Percentiles rank a stretch among this genome's conserved stretches.
phyloP scores from a whole-genome alignment of 352 stramenopile species.

The Phytophthora aleatoria region DNA sequence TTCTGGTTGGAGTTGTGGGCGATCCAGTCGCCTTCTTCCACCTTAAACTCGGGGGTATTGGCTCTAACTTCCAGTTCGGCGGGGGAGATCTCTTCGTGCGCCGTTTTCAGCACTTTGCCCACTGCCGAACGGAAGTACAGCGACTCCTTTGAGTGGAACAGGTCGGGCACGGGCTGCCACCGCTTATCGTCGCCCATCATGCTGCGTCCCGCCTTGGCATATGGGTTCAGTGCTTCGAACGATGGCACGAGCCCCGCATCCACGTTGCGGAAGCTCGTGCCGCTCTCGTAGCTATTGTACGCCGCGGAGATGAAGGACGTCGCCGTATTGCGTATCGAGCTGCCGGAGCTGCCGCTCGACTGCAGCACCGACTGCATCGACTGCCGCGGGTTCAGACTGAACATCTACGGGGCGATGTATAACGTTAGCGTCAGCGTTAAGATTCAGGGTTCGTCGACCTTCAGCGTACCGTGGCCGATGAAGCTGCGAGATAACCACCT shows the following conservation, averaged over 20 bases:
- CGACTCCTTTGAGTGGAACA: constrained; percentile 85
- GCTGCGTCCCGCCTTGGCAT: constrained; percentile 54
- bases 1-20: constrained; percentile 77
- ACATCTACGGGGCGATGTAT: constrained; percentile 33
- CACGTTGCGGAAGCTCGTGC: constrained; percentile 41
- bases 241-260: constrained; percentile 61
- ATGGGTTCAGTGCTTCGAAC: constrained; percentile 80
- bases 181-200: constrained; percentile 59
- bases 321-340: constrained; percentile 28
- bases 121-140: constrained; percentile 78
- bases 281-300: constrained; percentile 43
- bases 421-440: neutral
- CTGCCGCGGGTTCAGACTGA: constrained; percentile 39
- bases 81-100: constrained; percentile 84
- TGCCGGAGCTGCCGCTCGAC: constrained; percentile 22
- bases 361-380: constrained; percentile 46
- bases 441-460: neutral
- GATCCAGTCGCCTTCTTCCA: constrained; percentile 87
- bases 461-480: constrained; percentile 8
- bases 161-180: constrained; percentile 76
- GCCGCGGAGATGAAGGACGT: constrained; percentile 44
- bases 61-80: constrained; percentile 84
- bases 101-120: constrained; percentile 72
- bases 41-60: constrained; percentile 90
- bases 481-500: constrained; percentile 1